These are phyloP conservation scores for Botrytis fragariae DNA, from an alignment of 2,329 filamentous ascomycete genomes.

Conservation along the genomic window DNA sequence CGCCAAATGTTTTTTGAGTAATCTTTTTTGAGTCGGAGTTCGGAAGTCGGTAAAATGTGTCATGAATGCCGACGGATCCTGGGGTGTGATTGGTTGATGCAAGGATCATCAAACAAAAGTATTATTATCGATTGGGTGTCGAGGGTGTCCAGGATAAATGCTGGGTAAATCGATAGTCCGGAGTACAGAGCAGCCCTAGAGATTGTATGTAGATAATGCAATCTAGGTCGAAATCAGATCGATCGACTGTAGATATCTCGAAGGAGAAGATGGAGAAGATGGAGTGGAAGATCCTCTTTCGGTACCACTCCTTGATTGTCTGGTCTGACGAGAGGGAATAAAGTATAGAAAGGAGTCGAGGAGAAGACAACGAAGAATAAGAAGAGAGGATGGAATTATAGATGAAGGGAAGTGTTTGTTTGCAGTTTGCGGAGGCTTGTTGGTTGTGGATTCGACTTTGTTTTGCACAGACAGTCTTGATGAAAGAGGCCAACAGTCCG, in stretches of 20 bases:
- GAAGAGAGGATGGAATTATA: background rate
- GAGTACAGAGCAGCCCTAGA: background rate
- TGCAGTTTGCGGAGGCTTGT: background rate
- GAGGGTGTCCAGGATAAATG: background rate
- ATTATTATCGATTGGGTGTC: background rate
- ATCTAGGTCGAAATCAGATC: background rate
- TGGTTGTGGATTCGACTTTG: background rate
- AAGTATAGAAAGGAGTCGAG: background rate
- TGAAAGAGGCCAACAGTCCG: background rate
- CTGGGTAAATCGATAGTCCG: background rate
- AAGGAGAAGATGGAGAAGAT: slow-evolving; percentile 4
- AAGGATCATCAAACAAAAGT: background rate
- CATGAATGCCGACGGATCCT: background rate
- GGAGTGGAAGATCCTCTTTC: background rate
- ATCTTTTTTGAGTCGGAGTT: background rate
- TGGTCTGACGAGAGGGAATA: background rate
- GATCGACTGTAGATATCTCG: background rate
- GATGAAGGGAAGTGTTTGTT: background rate
- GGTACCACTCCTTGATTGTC: background rate
- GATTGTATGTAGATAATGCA: background rate
- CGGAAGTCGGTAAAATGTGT: background rate
- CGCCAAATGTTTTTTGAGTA: background rate
- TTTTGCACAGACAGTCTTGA: background rate
- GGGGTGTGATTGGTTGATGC: background rate
- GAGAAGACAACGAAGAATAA: background rate